Base-by-base conservation (phyloP, 371 early-diverging fungal species). In the Actinomucor elegans region DNA sequence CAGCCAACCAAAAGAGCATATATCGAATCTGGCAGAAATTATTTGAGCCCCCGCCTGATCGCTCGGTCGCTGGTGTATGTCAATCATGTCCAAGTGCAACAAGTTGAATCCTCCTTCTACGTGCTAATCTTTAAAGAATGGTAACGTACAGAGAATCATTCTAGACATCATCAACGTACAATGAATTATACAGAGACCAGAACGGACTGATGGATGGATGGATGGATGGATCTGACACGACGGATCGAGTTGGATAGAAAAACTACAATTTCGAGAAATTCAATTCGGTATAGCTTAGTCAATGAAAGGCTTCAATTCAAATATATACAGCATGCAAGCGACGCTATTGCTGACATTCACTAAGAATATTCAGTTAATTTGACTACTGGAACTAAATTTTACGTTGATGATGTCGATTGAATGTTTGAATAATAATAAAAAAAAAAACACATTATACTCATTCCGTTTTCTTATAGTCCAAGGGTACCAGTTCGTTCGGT, bases 401-500 rank as follows among this genome's bases (percentile, higher is more conserved):
- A n/a, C n/a, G n/a, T n/a, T n/a, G n/a, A n/a, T n/a, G n/a, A n/a
- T n/a, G n/a, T n/a, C n/a, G n/a, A n/a, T n/a, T n/a, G n/a, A n/a
- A n/a, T n/a, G n/a, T n/a, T n/a, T n/a, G n/a, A n/a, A n/a, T n/a
- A n/a, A n/a, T n/a, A n/a, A n/a, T n/a, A n/a, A n/a, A n/a, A n/a
- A n/a, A n/a, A n/a, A n/a, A n/a, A n/a, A n/a, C n/a, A n/a, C n/a
- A n/a, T n/a, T n/a, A n/a, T n/a, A n/a, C n/a, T n/a, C n/a, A n/a
- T n/a, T n/a, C n/a, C n/a, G n/a, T 9, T 31, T 3, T 29, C 11
- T 15, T 54, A 48, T 57, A 57, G 57, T 42, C 57, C 49, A 57
- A 57, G 43, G 57, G 57, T 57, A 57, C 57, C 50, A 57, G 57
- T 36, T 57, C 57, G 20, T 57, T 57, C 57, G 57, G 57, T 57